phyloP scores from a whole-genome alignment of 352 stramenopile genomes.

The Phytophthora uliginosa region DNA sequence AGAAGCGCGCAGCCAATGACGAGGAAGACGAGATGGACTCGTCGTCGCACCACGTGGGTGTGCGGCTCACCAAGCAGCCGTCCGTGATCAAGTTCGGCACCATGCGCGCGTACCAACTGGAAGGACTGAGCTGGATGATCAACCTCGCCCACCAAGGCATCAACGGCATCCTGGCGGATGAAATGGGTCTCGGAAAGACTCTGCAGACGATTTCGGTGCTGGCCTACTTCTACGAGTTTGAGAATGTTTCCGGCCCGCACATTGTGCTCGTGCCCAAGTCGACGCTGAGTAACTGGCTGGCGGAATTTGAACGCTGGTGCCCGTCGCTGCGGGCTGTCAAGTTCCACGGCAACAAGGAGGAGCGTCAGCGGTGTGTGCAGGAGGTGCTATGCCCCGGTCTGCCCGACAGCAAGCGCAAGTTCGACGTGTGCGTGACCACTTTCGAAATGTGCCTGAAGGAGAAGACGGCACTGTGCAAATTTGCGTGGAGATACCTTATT shows the following conservation, averaged over 20 bases:
- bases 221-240: conserved; percentile 86
- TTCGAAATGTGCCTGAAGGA: conserved; percentile 97
- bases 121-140: conserved; percentile 99
- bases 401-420: conserved; percentile 94
- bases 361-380: conserved; percentile 87
- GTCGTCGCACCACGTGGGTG: conserved; percentile 78
- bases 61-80: conserved; percentile 94
- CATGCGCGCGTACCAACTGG: conserved; percentile 99
- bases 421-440: conserved; percentile 97
- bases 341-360: conserved; percentile 94
- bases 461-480: conserved; percentile 90
- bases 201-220: conserved; percentile 94
- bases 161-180: conserved; percentile 98
- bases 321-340: conserved; percentile 93
- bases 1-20: conserved; percentile 88
- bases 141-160: conserved; percentile 99
- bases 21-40: conserved; percentile 87
- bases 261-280: conserved; percentile 96
- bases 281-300: conserved; percentile 96
- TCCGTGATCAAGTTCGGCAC: conserved; percentile 93
- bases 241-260: conserved; percentile 90
- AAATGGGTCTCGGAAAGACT: conserved; percentile 99
- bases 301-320: conserved; percentile 94
- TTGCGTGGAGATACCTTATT: conserved; percentile 91
- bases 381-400: conserved; percentile 91